Evolutionary conservation across 2,329 filamentous ascomycete genomes (phyloP), one percentile per base, ranked within the genome.

Genomic region (Aureobasidium lini): DNA sequence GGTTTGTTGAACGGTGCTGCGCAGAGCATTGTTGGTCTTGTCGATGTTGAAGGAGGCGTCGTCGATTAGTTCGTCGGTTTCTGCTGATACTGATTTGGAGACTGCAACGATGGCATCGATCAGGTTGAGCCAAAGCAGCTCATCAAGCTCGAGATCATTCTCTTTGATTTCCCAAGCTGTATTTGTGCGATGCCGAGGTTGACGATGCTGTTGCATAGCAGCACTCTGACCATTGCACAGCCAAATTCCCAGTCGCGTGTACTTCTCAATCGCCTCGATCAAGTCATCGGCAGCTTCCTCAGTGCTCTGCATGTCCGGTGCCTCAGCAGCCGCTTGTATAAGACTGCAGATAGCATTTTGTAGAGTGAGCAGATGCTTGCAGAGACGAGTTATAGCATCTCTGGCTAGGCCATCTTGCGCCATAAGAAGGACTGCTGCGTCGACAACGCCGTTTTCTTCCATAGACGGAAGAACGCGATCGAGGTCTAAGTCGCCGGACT

Each of bases 211-310:
- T 64, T 69, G 60, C 64, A 61, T 59, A 44, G 62, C 42, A 56
- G 59, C 36, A 67, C 87, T 89, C 70, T 96, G 90, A 1, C 87
- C 85, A 72, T 95, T 90, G 66, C 94, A 97, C 11, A 99, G 78
- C 94, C 94, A 99, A 53, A 95, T 93, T 13, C 95, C 94, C 1
- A 99, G 90, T 64, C 91, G 87, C 1, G 87, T 85, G 73, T 96
- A 97, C 70, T 95, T 96, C 62, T 95, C 86, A 16, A 99, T 76
- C 0, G 87, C 85, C 60, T 84, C 82, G 4, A 96, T 79, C 1
- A 96, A 79, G 60, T 92, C 87, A 59, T 87, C 83, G 0, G 87
- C 84, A 0, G 88, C 83, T 63, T 87, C 83, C 61, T 85, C 82
- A 2, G 86, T 80, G 49, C 79, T 81, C 1, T 76, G 73, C 1